Evolutionary conservation across 495 filamentous ascomycete species (phyloP).

Genomic region (Tuber calosporum): DNA sequence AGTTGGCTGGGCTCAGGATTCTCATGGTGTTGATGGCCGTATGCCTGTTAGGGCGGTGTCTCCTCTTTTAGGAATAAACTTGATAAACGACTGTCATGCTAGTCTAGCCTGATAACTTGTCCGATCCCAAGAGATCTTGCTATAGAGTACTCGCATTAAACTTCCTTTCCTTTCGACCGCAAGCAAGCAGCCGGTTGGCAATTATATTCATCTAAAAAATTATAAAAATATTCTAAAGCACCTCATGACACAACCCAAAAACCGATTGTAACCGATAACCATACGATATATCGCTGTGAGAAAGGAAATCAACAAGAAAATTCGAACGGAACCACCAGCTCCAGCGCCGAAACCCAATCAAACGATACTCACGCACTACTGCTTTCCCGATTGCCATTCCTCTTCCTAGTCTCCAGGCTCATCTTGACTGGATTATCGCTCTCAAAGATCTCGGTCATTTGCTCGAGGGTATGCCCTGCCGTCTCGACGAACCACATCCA

Average conservation of each 20-base stretch:
- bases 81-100: too few species aligned
- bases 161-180: neutral
- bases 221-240: neutral
- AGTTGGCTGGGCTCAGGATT: too few species aligned
- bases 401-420: constrained; percentile 49
- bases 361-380: neutral
- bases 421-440: constrained; percentile 51
- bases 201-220: neutral
- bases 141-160: neutral
- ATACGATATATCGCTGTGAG: neutral
- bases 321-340: neutral
- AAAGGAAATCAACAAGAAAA: neutral
- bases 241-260: neutral
- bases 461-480: constrained; percentile 60
- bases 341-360: neutral
- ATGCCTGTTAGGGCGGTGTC: too few species aligned
- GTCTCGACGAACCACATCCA: constrained; percentile 67
- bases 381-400: neutral
- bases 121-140: too few species aligned
- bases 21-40: too few species aligned
- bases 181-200: neutral
- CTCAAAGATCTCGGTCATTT: constrained; percentile 61
- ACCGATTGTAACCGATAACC: neutral
- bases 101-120: too few species aligned
- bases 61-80: too few species aligned